Conservation (phyloP, 805 yeast species). For the Saturnispora galanensis region DNA sequence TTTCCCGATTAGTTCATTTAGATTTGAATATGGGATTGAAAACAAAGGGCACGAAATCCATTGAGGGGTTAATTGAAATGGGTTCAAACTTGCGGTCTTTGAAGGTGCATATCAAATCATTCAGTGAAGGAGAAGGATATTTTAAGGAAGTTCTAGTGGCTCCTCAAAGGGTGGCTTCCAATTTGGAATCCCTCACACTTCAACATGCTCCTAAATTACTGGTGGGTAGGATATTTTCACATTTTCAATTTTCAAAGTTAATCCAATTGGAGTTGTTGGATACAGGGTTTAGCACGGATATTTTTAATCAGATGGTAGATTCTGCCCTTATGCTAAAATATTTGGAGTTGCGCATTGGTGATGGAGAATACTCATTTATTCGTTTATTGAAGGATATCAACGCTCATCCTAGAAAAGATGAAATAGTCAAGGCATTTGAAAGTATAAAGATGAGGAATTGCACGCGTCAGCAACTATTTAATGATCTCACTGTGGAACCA, state of each 20-base stretch:
- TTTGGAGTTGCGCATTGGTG: not conserved
- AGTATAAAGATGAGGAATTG: not conserved
- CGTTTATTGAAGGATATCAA: not conserved
- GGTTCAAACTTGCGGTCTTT: constrained; percentile 2
- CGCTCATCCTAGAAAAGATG: not conserved
- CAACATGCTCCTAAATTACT: not conserved
- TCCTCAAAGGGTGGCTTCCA: not conserved
- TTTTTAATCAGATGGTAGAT: not conserved
- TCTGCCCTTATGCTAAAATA: not conserved
- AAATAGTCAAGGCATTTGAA: not conserved
- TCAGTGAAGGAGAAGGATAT: not conserved
- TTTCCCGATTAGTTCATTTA: not conserved
- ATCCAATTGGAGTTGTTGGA: not conserved
- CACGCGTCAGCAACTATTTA: not conserved
- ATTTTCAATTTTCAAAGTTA: constrained; percentile 2
- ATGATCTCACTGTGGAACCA: not conserved
- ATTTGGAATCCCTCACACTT: constrained; percentile 1
- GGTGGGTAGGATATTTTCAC: constrained; percentile 3
- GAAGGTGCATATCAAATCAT: not conserved
- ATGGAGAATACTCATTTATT: not conserved
- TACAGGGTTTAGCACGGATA: not conserved
- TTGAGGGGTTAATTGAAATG: constrained; percentile 5
- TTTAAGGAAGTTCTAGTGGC: not conserved
- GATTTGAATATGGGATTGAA: not conserved
- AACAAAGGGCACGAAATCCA: constrained; percentile 9